Percentiles rank a stretch among this genome's conserved stretches.
Conservation (phyloP, 108 stramenopile species). For the Cyclostephanos tholiformis region DNA sequence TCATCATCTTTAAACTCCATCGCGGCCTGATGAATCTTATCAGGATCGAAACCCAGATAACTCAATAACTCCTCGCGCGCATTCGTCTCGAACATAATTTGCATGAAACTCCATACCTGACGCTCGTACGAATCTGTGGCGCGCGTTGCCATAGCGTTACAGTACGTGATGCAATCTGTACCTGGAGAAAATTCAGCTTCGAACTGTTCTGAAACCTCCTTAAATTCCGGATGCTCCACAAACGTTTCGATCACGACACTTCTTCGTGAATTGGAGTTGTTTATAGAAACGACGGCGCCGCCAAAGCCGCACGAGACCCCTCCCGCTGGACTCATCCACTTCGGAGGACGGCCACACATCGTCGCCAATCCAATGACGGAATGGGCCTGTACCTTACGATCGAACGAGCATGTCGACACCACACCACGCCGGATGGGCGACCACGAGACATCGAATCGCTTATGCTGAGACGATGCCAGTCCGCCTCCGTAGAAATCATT, state of each 20-base stretch:
- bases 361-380: conserved; percentile 75
- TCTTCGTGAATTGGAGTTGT: conserved; percentile 39
- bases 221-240: conserved; percentile 74
- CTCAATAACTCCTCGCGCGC: conserved; percentile 88
- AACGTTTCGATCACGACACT: conserved; percentile 58
- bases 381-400: conserved; percentile 95
- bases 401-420: conserved; percentile 89
- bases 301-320: conserved; percentile 94
- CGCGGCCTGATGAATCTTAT: conserved; percentile 59
- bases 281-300: conserved; percentile 80
- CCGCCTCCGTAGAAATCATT: conserved; percentile 58
- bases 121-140: conserved; percentile 56
- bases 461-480: conserved; percentile 68
- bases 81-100: conserved; percentile 92
- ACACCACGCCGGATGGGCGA: conserved; percentile 90
- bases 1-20: conserved; percentile 48
- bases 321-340: conserved; percentile 89
- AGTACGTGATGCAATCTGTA: conserved; percentile 70
- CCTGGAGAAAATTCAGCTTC: conserved; percentile 63
- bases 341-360: conserved; percentile 86
- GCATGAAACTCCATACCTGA: conserved; percentile 92
- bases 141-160: conserved; percentile 59
- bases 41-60: conserved; percentile 94
- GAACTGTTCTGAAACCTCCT: conserved; percentile 60
- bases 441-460: conserved; percentile 89